Evolutionary conservation across 2,329 filamentous ascomycete species (phyloP), one percentile per base, ranked within the genome.

Genomic region (Davidsoniella neocaledoniae): DNA sequence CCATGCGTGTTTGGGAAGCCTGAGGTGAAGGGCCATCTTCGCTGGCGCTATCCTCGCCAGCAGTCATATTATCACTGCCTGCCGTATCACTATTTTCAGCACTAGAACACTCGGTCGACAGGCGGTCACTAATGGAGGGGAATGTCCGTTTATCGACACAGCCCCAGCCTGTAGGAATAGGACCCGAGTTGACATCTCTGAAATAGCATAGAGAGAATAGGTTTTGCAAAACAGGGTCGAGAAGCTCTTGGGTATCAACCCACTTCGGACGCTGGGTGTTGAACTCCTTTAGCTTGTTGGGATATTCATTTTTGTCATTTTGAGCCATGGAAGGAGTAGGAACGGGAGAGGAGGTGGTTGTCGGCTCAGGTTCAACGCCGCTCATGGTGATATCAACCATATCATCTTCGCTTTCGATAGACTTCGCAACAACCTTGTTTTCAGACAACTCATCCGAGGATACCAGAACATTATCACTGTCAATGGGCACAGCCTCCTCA

Each of bases 301-400:
- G 41, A 33, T 41, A 49, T 4, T 51, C 48, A 21, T 50, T 45
- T 17, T 33, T 12, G 23, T 14, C 2, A 16, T 37, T 21, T n/a
- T 26, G 16, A 39, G 8, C 14, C 8, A 23, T 2, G 33, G 23
- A 29, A 12, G 40, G 4, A 17, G 26, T 19, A 21, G 26, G 7
- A 4, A 49, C 5, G 16, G 29, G 33, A 10, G 50, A 43, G 2
- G 54, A 26, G 43, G 48, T 47, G 12, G 49, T 41, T 25, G 50
- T 45, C n/a, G 45, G 45, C 43, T 53, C 49, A 23, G 14, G n/a
- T 10, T 37, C 25, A 4, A 41, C 8, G 8, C 33, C 48, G 8
- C 78, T 79, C 81, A 95, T 88, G 0, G 83, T 84, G 14, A 98
- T 80, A 60, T 95, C 85, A 5, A 96, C 84, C 58, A 95, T 77